These are phyloP conservation scores for Globisporangium abappressorium DNA, from an alignment of 352 stramenopile species.

Conservation along the genomic window DNA sequence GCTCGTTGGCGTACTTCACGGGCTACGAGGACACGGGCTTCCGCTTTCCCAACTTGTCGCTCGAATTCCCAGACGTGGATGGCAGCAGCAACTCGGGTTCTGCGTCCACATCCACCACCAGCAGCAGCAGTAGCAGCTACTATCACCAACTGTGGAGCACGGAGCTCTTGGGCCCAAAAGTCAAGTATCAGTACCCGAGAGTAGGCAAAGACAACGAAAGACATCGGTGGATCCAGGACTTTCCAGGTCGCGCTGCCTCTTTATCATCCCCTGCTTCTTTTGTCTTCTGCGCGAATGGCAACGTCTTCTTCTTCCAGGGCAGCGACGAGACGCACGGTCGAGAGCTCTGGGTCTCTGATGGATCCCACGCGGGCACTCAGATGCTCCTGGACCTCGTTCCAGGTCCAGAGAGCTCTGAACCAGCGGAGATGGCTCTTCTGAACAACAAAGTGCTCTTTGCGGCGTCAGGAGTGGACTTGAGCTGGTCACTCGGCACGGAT, in stretches of 20 bases:
- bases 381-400: conserved; percentile 64
- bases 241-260: conserved; percentile 6
- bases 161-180: conserved; percentile 18
- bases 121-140: background rate
- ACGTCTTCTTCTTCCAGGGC: conserved; percentile 48
- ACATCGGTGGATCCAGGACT: conserved; percentile 23
- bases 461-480: conserved; percentile 58
- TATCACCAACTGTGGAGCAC: conserved; percentile 26
- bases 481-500: conserved; percentile 32
- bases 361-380: conserved; percentile 31
- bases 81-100: background rate
- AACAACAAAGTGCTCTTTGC: conserved; percentile 59
- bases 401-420: conserved; percentile 32
- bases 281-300: conserved; percentile 23
- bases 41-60: conserved; percentile 35
- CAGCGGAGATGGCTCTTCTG: conserved; percentile 43
- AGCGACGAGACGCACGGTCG: conserved; percentile 35
- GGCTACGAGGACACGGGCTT: conserved; percentile 42
- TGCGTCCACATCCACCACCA: background rate
- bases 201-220: conserved; percentile 20
- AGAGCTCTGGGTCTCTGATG: conserved; percentile 72
- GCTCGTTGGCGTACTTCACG: conserved; percentile 23
- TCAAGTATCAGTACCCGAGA: conserved; percentile 16
- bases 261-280: background rate
- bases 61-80: conserved; percentile 14